These are phyloP conservation scores for Eleusine coracana DNA, from an alignment of 176 grass and related monocot genomes.

Conservation along the genomic window DNA sequence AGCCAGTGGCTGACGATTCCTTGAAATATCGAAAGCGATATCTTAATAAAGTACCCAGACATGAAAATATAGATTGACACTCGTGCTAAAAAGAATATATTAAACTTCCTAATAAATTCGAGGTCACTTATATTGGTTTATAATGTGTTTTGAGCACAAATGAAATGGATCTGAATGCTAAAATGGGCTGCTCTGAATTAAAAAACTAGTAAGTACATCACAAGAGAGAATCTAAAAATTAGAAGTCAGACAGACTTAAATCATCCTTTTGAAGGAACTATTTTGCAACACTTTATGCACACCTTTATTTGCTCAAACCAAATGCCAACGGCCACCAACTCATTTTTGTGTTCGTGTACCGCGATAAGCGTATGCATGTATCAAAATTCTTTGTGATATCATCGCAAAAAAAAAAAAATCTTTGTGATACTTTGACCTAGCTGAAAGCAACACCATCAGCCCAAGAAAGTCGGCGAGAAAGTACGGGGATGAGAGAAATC, in stretches of 20 bases:
- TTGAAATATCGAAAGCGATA: neutral
- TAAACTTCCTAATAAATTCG: neutral
- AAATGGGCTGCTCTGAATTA: neutral
- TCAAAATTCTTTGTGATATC: neutral
- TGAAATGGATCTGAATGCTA: neutral
- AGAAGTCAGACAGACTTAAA: neutral
- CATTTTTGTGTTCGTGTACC: neutral
- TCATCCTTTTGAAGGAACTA: neutral
- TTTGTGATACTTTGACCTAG: neutral
- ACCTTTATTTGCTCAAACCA: neutral
- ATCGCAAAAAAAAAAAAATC: neutral
- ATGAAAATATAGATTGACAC: neutral
- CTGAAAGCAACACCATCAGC: neutral
- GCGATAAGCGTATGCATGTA: conserved; percentile 22
- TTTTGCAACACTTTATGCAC: neutral
- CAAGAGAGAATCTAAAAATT: neutral
- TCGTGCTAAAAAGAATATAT: no score
- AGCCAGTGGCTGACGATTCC: neutral
- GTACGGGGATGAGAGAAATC: neutral
- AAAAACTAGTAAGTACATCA: neutral
- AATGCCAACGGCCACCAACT: neutral
- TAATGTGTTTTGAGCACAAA: neutral
- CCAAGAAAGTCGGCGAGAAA: neutral
- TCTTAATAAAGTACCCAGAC: neutral
- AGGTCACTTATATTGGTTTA: no score